phyloP scores from a whole-genome alignment of 768 basidiomycete genomes.

The Pulveroboletus sp. region DNA sequence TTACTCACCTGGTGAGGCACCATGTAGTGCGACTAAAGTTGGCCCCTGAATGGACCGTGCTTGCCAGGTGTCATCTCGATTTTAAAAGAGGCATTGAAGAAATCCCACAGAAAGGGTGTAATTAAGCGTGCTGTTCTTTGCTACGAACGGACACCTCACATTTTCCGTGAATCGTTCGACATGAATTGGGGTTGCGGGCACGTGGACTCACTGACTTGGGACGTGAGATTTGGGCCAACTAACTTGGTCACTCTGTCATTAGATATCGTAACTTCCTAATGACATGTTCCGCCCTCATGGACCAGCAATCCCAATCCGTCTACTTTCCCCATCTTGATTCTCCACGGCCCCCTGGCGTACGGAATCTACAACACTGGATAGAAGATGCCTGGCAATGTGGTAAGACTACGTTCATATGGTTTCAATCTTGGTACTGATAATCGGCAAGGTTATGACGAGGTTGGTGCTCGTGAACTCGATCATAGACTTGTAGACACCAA shows the following conservation, averaged over 20 bases:
- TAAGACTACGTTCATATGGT: constrained; percentile 16
- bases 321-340: constrained; percentile 61
- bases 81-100: constrained; percentile 53
- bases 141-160: constrained; percentile 57
- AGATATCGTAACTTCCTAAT: constrained; percentile 87
- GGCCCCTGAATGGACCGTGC: constrained; percentile 9
- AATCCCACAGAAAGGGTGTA: constrained; percentile 47
- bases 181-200: constrained; percentile 72
- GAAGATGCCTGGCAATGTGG: constrained; percentile 80
- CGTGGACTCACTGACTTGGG: constrained; percentile 18
- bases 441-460: constrained; percentile 62
- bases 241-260: background rate
- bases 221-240: constrained; percentile 4
- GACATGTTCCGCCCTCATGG: constrained; percentile 70
- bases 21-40: background rate
- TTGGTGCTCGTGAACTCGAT: constrained; percentile 63
- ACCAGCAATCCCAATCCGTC: constrained; percentile 55
- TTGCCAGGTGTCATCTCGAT: constrained; percentile 61
- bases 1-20: constrained; percentile 64
- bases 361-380: constrained; percentile 75
- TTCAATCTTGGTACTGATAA: background rate
- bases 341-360: constrained; percentile 63
- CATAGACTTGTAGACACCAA: constrained; percentile 49
- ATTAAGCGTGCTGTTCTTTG: constrained; percentile 64
- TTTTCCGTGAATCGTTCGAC: constrained; percentile 61